Evolutionary conservation across 352 stramenopile genomes (phyloP), one percentile per base, ranked within the genome.

Genomic region (Phytophthora pinifolia): DNA sequence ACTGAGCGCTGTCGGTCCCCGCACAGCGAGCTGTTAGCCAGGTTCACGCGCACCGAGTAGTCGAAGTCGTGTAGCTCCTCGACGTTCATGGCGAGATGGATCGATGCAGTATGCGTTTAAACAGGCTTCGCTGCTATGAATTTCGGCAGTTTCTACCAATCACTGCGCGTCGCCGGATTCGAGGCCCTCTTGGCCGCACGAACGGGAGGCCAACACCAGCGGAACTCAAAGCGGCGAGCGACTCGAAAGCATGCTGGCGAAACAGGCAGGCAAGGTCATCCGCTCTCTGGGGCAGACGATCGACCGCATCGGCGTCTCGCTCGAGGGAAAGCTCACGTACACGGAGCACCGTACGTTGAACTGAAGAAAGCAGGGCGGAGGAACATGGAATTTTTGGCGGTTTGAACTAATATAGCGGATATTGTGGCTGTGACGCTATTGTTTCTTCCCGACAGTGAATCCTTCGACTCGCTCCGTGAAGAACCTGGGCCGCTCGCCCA

Each of bases 231-330:
- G 43, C 34, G 36, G 45, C 46, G 43, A 59, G 39, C 47, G 41
- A 46, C 64, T 88, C 50, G 43, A 67, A 62, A 59, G 48, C 46
- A 69, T 90, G 78, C 80, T 63, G 68, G 84, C 81, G 47, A 72
- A 91, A 60, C 74, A 69, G 55, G 71, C 88, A 53, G 86, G 87
- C 65, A 94, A 93, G 62, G 82, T 70, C 62, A 80, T 95, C 66
- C 86, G 87, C 52, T 86, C 86, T 22, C 59, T 94, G 38, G 87
- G 87, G 37, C 80, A 93, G 66, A 88, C 79, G 55, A 73, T 96
- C 35, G 87, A 96, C 79, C 77, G 85, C 53, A 76, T 91, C 55
- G 87, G 87, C 60, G 79, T 94, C 60, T 78, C 72, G 36, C 78
- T 94, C 30, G 83, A 94, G 68, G 83, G 82, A 5, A 76, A 72